Evolutionary conservation across 1,284 basidiomycete species (phyloP), one percentile per base, ranked within the genome.

Genomic region (Puccinia triticina): DNA sequence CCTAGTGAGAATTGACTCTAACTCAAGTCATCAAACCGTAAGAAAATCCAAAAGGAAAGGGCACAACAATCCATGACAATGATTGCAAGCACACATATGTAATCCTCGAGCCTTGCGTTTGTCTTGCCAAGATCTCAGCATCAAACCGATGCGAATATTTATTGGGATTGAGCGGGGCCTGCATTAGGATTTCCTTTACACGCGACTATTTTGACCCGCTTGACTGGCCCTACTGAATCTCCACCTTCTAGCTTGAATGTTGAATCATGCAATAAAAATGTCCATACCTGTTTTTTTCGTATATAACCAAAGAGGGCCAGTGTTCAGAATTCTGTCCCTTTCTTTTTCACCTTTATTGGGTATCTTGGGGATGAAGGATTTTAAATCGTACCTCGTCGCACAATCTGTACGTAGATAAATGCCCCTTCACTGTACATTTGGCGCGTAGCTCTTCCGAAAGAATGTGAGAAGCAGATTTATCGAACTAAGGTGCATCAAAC

Each of bases 391-490:
- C 86, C 86, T 97, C 95, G 88, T 97, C 95, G 86, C 94, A 95
- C 1, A 95, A 90, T n/a, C 94, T 91, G 88, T 97, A 97, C 0
- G 94, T 96, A 85, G 93, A 91, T 71, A 97, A 88, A 86, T 95
- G 93, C 26, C 94, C 95, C 90, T 96, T 96, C 84, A 96, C 90
- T 10, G 91, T 92, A 34, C 94, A 94, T 90, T 98, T 98, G 66
- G 91, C 92, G 89, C 96, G 96, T 75, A 97, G 94, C 85, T 92
- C 91, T 88, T 93, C 94, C 73, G 93, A 91, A 89, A 98, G 91
- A 55, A 91, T 93, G 86, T 96, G 94, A 76, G 94, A 93, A 77
- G 96, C 89, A 67, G 93, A 93, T 88, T 96, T 96, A 90, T 98
- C 95, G 88, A 96, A 97, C 94, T 98, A 87, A 3, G 37, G 40